Conservation (phyloP, 768 basidiomycete genomes). For the Boletus barrowsii region DNA sequence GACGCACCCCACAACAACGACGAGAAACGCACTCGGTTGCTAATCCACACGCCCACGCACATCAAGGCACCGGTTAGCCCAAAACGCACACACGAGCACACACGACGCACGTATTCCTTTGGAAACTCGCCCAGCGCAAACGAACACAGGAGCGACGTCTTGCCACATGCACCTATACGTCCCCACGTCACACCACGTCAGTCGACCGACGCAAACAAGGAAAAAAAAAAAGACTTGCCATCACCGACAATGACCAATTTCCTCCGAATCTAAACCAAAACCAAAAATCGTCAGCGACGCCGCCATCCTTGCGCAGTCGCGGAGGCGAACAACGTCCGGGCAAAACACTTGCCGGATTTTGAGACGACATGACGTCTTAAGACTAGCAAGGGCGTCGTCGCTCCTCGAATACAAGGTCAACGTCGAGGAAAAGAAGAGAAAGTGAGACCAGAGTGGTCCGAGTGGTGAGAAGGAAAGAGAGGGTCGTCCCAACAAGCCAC, state of each 20-base stretch:
- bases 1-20: background rate
- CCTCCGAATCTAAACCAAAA: conserved; percentile 67
- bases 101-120: conserved; percentile 81
- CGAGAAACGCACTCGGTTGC: conserved; percentile 40
- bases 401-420: conserved; percentile 2
- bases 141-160: conserved; percentile 87
- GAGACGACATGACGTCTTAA: conserved; percentile 40
- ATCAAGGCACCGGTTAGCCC: background rate
- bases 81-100: background rate
- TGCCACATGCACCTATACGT: conserved; percentile 83
- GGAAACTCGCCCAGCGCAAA: conserved; percentile 95
- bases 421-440: background rate
- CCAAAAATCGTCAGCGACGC: background rate
- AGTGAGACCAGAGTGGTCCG: background rate
- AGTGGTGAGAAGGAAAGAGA: conserved; percentile 20
- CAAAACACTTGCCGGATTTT: conserved; percentile 53
- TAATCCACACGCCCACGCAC: conserved; percentile 10
- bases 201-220: too few relatives aligned
- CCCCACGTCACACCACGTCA: too few relatives aligned
- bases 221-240: conserved; percentile 50
- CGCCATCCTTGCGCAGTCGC: too few relatives aligned
- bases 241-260: conserved; percentile 98
- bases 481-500: conserved; percentile 21
- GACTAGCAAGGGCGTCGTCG: background rate
- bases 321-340: background rate